A percentile compares a stretch with the other conserved stretches of the same genome.
Evolutionary conservation across 192 early-diverging fungal species (phyloP).

Genomic region (Lobosporangium transversale): DNA sequence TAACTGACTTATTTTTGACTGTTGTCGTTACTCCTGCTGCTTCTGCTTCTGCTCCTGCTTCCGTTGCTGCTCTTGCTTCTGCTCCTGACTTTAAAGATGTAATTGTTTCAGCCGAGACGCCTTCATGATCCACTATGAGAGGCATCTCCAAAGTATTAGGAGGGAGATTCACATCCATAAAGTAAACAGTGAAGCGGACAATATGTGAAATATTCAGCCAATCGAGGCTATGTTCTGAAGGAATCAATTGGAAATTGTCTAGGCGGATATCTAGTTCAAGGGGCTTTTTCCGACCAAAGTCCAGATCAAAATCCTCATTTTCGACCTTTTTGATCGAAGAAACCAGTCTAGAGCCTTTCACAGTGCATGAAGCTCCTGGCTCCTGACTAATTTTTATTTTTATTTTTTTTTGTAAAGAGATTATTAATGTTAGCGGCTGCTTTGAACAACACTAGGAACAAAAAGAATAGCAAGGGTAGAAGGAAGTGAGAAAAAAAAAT

Average conservation of each 20-base stretch:
- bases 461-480: slow-evolving; percentile 3
- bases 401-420: background rate
- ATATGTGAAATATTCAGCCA: slow-evolving; percentile 47
- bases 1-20: too few species aligned
- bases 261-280: slow-evolving; percentile 28
- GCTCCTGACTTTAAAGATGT: background rate
- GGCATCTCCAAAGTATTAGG: slow-evolving; percentile 27
- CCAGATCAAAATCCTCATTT: slow-evolving; percentile 33
- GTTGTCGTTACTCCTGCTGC: too few species aligned
- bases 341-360: slow-evolving; percentile 25
- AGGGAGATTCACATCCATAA: slow-evolving; percentile 32
- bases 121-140: slow-evolving; percentile 32
- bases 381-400: slow-evolving; percentile 3
- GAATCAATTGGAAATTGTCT: slow-evolving; percentile 44
- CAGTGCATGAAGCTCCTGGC: slow-evolving; percentile 26
- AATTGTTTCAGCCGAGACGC: background rate
- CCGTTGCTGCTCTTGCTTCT: background rate
- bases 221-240: slow-evolving; percentile 23
- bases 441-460: slow-evolving; percentile 1
- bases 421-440: background rate
- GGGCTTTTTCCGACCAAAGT: slow-evolving; percentile 32
- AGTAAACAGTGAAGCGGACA: slow-evolving; percentile 21
- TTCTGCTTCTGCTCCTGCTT: background rate
- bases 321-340: slow-evolving; percentile 24
- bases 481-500: background rate